Evolutionary conservation across 2,329 filamentous ascomycete genomes (phyloP), one percentile per base, ranked within the genome.

Genomic region (Juglanconis juglandina): DNA sequence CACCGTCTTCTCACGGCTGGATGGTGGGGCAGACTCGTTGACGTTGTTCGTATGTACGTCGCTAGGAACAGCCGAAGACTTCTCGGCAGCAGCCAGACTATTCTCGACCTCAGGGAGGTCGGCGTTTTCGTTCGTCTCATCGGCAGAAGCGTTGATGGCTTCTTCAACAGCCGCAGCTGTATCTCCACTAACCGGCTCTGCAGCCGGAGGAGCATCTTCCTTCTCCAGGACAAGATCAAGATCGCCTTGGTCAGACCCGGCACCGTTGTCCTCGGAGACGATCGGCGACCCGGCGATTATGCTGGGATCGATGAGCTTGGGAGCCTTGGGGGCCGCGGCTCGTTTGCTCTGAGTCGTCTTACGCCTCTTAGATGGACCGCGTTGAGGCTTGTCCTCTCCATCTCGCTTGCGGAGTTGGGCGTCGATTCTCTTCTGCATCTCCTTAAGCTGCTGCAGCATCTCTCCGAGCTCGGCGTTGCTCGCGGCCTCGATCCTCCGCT

Each of bases 391-490:
- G n/a, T 35, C 10, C 5, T 52, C 47, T 44, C 55, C 47, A 13
- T 11, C 6, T 14, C 55, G 55, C 30, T 35, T 50, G 9, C 35
- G 13, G 11, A 49, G 48, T 52, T 58, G 50, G n/a, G 51, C 53
- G 8, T 55, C 14, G 37, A 63, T 53, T 37, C 17, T 48, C 14
- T 58, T 55, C 30, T 55, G n/a, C 51, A 50, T 51, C 24, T 55
- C n/a, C 30, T 42, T 48, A 11, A 59, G 37, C 32, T 49, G 37
- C 41, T 49, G 53, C 47, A 58, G 49, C 54, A 63, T 39, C 13
- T 53, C 50, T 6, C 13, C 41, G 35, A 63, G 58, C 35, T 58
- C 55, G 35, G 56, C 41, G 8, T 42, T 39, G 32, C 50, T 58
- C 7, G 58, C 55, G 5, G 41, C 34, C 24, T 42, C 33, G 39